A percentile compares a stretch with the other conserved stretches of the same genome.
These are phyloP conservation scores for Pythium biforme DNA, from an alignment of 352 stramenopile genomes.

Conservation along the genomic window DNA sequence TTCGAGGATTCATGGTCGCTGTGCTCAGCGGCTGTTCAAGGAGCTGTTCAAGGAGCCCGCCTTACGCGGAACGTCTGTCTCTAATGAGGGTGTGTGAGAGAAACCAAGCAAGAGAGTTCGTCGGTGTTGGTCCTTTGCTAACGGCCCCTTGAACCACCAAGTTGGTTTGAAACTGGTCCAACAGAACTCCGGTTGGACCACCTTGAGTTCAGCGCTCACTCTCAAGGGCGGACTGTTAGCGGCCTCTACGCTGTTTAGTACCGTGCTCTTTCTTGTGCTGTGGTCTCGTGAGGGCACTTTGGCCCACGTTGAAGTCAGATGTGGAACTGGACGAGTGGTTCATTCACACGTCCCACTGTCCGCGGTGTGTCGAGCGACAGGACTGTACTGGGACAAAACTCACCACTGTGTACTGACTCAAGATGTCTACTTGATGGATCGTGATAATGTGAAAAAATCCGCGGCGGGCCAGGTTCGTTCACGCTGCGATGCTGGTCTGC, in stretches of 20 bases:
- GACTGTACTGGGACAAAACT: neutral
- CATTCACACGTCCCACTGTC: constrained; percentile 3
- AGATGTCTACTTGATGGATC: too few relatives aligned
- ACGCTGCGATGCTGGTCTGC: too few relatives aligned
- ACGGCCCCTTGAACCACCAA: neutral
- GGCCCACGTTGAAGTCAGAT: constrained; percentile 6
- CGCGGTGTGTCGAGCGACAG: neutral
- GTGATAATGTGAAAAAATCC: too few relatives aligned
- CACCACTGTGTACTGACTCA: neutral
- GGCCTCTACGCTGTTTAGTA: constrained; percentile 1
- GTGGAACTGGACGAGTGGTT: neutral
- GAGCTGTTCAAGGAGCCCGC: neutral
- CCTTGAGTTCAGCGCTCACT: neutral
- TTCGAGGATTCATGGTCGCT: neutral
- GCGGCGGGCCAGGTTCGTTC: too few relatives aligned
- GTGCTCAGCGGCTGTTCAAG: neutral
- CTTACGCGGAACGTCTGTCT: neutral
- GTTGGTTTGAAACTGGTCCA: neutral
- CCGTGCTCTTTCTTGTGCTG: neutral
- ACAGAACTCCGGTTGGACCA: neutral
- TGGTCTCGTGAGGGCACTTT: constrained; percentile 1
- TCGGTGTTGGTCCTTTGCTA: neutral
- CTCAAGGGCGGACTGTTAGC: neutral
- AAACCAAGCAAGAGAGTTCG: neutral
- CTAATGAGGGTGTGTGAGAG: neutral